Percentiles rank a stretch among this genome's conserved stretches.
Conservation (phyloP, 2,329 filamentous ascomycete genomes). For the Fusarium sulawesiense region DNA sequence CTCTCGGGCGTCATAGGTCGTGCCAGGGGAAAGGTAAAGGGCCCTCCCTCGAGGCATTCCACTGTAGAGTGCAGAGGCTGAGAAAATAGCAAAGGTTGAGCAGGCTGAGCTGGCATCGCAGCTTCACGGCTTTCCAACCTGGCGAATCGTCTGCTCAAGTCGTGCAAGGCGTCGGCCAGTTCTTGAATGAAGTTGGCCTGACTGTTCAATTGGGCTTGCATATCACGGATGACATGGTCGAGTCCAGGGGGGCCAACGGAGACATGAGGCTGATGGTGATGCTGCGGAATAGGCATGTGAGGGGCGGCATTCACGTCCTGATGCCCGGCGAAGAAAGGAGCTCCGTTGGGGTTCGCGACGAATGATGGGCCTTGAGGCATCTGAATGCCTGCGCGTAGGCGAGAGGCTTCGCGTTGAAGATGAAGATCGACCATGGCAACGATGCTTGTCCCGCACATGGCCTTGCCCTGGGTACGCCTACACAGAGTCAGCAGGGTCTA, state of each 20-base stretch:
- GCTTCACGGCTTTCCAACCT: not conserved
- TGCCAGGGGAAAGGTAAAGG: not conserved
- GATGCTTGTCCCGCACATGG: slow-evolving; percentile 26
- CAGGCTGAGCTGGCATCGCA: not conserved
- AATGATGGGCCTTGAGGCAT: not conserved
- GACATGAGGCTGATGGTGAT: not conserved
- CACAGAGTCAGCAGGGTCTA: not conserved
- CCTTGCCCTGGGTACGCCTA: slow-evolving; percentile 24
- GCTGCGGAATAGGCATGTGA: not conserved
- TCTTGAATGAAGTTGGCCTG: not conserved
- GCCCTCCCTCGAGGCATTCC: not conserved
- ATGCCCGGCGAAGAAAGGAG: not conserved
- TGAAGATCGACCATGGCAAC: slow-evolving; percentile 36
- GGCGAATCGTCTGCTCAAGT: not conserved
- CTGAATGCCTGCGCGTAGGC: not conserved
- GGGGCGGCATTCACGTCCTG: not conserved
- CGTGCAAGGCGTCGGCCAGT: not conserved
- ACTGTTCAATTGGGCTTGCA: not conserved
- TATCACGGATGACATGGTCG: not conserved
- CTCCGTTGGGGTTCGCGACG: not conserved
- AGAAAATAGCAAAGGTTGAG: not conserved
- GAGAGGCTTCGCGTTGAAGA: slow-evolving; percentile 27
- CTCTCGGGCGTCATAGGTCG: slow-evolving; percentile 16
- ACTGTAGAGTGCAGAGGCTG: not conserved
- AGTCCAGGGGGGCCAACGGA: not conserved